Base-by-base conservation (phyloP, 1,139 yeast species). In the Waltiozyma sp. region DNA sequence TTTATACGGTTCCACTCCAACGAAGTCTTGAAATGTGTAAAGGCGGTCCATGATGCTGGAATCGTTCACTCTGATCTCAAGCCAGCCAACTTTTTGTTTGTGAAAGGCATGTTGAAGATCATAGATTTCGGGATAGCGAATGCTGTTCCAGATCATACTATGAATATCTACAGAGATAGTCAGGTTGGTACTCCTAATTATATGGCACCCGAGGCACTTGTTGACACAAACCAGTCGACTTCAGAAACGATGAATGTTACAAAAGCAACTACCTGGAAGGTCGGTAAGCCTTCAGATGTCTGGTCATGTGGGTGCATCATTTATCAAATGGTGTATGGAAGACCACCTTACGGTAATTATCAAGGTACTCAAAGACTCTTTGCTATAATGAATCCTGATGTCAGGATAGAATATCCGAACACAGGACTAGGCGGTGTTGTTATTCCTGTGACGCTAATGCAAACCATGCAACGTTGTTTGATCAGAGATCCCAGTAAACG, bases 281-380 rank as follows among this genome's bases (percentile, higher is more conserved):
- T 89, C 8, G 97, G 98, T 2, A 83, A 80, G 55, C 96, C 98
- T 0, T 84, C 97, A 1, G 99, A 91, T 65, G 80, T 93, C 13
- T 91, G 98, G 98, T 88, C 97, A 19, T 84, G 96, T 64, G 99
- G 98, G 0, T 88, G 98, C 60, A 91, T 91, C 6, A 70, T 91
- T 4, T 91, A 89, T 63, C 97, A 91, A 62, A 87, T 93, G 95
- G 75, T 89, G 3, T 91, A 91, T 57, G 96, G 96, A 0, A 74
- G 73, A 49, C 93, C 96, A 2, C 98, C 98, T 1, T 89, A 87
- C 65, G 95, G 88, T 0, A 71, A 73, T 1, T 86, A 77, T 54
- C 75, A 80, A 31, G 94, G 95, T 1, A 79, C 83, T 45, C 88
- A 85, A 56, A 68, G 95, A 49, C 69, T 87, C 40, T 68, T 82